These are phyloP conservation scores for Penicillium brevicompactum DNA, from an alignment of 2,329 filamentous ascomycete genomes.

Conservation along the genomic window DNA sequence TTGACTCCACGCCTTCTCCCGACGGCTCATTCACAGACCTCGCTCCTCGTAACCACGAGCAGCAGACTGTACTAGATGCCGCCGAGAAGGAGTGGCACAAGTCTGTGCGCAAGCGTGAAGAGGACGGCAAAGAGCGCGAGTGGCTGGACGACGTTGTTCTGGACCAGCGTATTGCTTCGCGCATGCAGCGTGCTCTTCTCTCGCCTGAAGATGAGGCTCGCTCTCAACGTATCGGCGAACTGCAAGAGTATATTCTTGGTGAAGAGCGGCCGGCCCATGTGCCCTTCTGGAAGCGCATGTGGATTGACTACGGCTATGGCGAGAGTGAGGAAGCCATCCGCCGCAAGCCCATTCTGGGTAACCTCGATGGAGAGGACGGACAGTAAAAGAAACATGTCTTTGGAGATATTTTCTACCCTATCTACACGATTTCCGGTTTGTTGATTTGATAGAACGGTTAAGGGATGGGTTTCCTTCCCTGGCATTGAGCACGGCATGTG, in stretches of 20 bases:
- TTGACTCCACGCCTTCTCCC: constrained; percentile 40
- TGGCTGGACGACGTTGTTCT: constrained; percentile 76
- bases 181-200: constrained; percentile 81
- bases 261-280: constrained; percentile 50
- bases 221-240: constrained; percentile 63
- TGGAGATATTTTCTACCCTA: background rate
- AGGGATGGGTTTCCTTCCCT: constrained; percentile 18
- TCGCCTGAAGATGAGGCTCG: constrained; percentile 68
- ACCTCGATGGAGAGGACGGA: constrained; percentile 38
- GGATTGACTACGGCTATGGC: constrained; percentile 45
- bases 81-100: constrained; percentile 88
- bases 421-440: background rate
- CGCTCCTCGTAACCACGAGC: constrained; percentile 56
- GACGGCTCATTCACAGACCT: constrained; percentile 37
- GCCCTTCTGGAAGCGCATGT: constrained; percentile 41
- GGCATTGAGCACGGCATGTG: constrained; percentile 13
- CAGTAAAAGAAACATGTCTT: constrained; percentile 1
- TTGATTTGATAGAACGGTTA: constrained; percentile 27
- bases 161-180: constrained; percentile 71
- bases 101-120: constrained; percentile 62
- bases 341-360: constrained; percentile 44
- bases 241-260: constrained; percentile 70
- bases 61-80: constrained; percentile 63
- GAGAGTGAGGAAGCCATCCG: constrained; percentile 42
- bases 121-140: constrained; percentile 65